phyloP scores from a whole-genome alignment of 495 filamentous ascomycete species.

The Cetradonia linearis region DNA sequence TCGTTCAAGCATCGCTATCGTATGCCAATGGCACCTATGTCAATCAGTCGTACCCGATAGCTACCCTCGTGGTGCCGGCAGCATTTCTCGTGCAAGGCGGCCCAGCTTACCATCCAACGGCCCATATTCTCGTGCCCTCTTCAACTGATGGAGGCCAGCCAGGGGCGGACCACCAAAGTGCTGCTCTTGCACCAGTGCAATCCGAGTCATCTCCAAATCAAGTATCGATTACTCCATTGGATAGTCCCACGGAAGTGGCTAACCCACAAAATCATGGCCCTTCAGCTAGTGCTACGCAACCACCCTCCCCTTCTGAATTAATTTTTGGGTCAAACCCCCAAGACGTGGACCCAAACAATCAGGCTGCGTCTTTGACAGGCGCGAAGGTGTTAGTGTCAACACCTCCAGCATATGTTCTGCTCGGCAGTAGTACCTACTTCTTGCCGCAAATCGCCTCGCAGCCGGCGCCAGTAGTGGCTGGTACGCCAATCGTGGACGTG shows the following conservation, averaged over 20 bases:
- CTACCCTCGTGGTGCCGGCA: too few relatives aligned
- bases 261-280: too few relatives aligned
- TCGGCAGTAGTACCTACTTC: conserved; percentile 7
- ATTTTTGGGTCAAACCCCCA: not conserved
- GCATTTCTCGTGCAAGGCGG: too few relatives aligned
- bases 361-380: not conserved
- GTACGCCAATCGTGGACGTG: not conserved
- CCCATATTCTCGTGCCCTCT: too few relatives aligned
- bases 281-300: too few relatives aligned
- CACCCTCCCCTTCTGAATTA: too few relatives aligned
- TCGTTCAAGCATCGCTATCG: not conserved
- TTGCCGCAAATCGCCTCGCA: conserved; percentile 8
- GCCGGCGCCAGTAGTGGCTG: conserved; percentile 12
- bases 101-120: too few relatives aligned
- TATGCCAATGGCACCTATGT: not conserved
- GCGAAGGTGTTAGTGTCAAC: not conserved
- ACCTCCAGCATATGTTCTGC: not conserved
- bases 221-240: not conserved
- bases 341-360: not conserved
- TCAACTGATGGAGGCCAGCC: too few relatives aligned
- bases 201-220: not conserved
- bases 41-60: not conserved
- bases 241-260: too few relatives aligned
- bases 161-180: too few relatives aligned
- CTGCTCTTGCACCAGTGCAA: not conserved